These are phyloP conservation scores for Luvunga scandens DNA, from an alignment of 345 rosid genomes.

Conservation along the genomic window DNA sequence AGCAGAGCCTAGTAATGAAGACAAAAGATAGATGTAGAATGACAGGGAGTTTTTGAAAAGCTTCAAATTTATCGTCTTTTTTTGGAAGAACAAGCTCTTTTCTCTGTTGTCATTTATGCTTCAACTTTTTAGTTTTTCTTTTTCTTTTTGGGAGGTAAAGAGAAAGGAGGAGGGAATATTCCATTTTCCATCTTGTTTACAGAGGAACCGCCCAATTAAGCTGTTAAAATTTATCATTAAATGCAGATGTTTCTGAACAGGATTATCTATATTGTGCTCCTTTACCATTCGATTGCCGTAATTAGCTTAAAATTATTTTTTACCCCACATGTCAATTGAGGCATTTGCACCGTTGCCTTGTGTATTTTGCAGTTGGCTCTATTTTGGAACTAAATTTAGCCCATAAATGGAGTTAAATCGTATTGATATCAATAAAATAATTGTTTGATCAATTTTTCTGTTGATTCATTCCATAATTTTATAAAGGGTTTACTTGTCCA, in stretches of 20 bases:
- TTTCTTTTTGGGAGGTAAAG: background rate
- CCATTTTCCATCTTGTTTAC: constrained; percentile 14
- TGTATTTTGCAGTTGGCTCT: too few relatives aligned
- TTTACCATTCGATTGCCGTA: background rate
- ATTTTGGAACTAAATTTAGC: too few relatives aligned
- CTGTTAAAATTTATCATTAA: constrained; percentile 3
- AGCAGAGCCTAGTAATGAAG: constrained; percentile 42
- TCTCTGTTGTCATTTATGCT: constrained; percentile 4
- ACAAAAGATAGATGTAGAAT: constrained; percentile 33
- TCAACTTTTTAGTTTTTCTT: background rate
- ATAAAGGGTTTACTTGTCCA: too few relatives aligned
- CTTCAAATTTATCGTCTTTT: background rate
- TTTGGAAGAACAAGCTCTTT: constrained; percentile 7
- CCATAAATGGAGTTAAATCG: too few relatives aligned
- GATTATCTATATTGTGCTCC: constrained; percentile 3
- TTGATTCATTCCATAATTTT: too few relatives aligned
- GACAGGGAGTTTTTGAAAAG: background rate
- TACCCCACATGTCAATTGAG: too few relatives aligned
- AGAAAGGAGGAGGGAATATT: background rate
- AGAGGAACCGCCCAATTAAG: constrained; percentile 14
- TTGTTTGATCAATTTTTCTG: too few relatives aligned
- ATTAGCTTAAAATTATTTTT: too few relatives aligned
- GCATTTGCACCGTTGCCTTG: too few relatives aligned
- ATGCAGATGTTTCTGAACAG: constrained; percentile 2
- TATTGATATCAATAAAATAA: too few relatives aligned